These are phyloP conservation scores for Sordaria brevicollis DNA, from an alignment of 495 filamentous ascomycete species.

Conservation along the genomic window DNA sequence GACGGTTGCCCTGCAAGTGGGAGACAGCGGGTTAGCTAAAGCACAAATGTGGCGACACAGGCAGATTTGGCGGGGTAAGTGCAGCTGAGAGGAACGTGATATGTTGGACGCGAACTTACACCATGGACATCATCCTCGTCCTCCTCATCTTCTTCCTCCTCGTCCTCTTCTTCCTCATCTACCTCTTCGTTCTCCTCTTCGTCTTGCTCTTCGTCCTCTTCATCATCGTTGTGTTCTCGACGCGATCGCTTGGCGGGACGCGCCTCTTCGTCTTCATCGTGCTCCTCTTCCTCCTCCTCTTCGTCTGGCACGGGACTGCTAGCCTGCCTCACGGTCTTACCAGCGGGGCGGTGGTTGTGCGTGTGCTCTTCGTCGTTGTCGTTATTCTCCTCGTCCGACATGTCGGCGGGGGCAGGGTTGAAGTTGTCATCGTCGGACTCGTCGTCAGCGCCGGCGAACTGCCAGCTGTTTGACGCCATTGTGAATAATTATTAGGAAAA, in stretches of 20 bases:
- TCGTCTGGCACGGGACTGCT: constrained; percentile 16
- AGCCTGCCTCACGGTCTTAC: constrained; percentile 2
- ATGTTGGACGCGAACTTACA: constrained; percentile 14
- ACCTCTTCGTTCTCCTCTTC: constrained; percentile 29
- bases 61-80: constrained; percentile 1
- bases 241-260: constrained; percentile 14
- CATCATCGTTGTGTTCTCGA: constrained; percentile 14
- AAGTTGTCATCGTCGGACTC: constrained; percentile 71
- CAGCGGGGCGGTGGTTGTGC: background rate
- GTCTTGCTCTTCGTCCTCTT: constrained; percentile 39
- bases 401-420: constrained; percentile 57
- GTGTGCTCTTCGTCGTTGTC: constrained; percentile 3
- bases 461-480: constrained; percentile 21
- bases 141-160: constrained; percentile 46
- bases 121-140: constrained; percentile 31
- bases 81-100: background rate
- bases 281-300: constrained; percentile 34
- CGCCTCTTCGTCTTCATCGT: constrained; percentile 22
- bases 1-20: constrained; percentile 52
- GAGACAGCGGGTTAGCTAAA: background rate
- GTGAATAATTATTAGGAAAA: background rate
- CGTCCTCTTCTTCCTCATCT: constrained; percentile 46
- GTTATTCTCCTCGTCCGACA: constrained; percentile 53
- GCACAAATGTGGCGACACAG: background rate
- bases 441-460: constrained; percentile 38